These are phyloP conservation scores for Aspergillus eucalypticola DNA, from an alignment of 2,329 filamentous ascomycete genomes.

Conservation along the genomic window DNA sequence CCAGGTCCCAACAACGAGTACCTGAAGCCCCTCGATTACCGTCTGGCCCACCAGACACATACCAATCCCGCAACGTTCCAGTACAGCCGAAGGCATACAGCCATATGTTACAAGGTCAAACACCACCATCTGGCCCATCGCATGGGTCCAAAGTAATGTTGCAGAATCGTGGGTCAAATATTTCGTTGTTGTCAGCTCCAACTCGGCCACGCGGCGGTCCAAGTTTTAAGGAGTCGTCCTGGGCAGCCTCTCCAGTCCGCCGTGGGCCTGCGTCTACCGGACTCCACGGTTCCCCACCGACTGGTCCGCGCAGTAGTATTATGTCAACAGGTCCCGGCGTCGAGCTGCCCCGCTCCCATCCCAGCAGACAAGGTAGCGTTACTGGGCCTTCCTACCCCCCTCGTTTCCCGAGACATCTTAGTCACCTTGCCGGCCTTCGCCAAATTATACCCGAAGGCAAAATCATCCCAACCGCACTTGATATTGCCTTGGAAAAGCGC, in stretches of 20 bases:
- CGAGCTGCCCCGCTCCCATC: conserved; percentile 37
- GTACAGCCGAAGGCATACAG: conserved; percentile 34
- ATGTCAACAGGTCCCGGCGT: conserved; percentile 26
- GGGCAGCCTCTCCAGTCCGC: conserved; percentile 35
- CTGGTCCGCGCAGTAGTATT: conserved; percentile 40
- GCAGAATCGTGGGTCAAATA: conserved; percentile 40
- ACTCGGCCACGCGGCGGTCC: conserved; percentile 48
- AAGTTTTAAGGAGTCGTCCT: conserved; percentile 36
- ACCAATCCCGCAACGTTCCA: conserved; percentile 27
- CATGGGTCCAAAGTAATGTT: conserved; percentile 36
- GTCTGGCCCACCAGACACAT: conserved; percentile 20
- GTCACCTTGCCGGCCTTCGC: conserved; percentile 41
- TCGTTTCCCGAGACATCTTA: conserved; percentile 42
- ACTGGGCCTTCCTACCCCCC: conserved; percentile 37
- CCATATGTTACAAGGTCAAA: conserved; percentile 21
- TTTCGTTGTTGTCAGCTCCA: conserved; percentile 48
- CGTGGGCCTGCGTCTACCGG: conserved; percentile 32
- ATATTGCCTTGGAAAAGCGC: conserved; percentile 45
- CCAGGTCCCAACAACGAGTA: conserved; percentile 3
- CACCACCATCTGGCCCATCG: conserved; percentile 43
- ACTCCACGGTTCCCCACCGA: conserved; percentile 39
- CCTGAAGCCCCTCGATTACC: conserved; percentile 11
- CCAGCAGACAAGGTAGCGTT: conserved; percentile 39
- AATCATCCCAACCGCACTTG: conserved; percentile 39
- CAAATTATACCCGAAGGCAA: conserved; percentile 47